A percentile compares a stretch with the other conserved stretches of the same genome.
These are phyloP conservation scores for Erucastrum elatum DNA, from an alignment of 345 rosid genomes.

Conservation along the genomic window DNA sequence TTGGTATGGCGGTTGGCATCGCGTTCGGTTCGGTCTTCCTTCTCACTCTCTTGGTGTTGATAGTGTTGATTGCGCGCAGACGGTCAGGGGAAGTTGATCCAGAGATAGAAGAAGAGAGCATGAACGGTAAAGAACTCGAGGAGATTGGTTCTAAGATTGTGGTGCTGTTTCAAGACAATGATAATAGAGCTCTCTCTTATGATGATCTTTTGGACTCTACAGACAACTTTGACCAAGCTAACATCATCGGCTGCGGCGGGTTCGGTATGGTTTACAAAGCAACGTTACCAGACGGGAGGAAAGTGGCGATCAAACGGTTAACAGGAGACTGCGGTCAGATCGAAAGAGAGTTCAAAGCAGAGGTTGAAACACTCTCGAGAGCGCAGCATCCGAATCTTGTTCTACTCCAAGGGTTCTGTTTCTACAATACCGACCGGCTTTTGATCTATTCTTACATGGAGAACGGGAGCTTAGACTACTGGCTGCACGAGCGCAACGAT, in stretches of 20 bases:
- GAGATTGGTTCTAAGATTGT: constrained; percentile 56
- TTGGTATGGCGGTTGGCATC: constrained; percentile 68
- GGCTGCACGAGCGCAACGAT: constrained; percentile 78
- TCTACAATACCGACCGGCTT: constrained; percentile 53
- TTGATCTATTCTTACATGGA: constrained; percentile 89
- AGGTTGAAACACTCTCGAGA: constrained; percentile 84
- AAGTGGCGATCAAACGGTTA: constrained; percentile 76
- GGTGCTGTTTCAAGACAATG: constrained; percentile 64
- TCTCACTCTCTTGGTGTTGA: constrained; percentile 46
- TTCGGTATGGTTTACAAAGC: constrained; percentile 88
- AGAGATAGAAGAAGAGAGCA: constrained; percentile 52
- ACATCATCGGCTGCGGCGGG: constrained; percentile 88
- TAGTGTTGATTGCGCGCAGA: constrained; percentile 53
- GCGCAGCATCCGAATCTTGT: constrained; percentile 91
- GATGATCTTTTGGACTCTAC: constrained; percentile 73
- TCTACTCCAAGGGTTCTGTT: constrained; percentile 75
- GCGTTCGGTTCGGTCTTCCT: constrained; percentile 55
- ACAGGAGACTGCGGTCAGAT: constrained; percentile 86
- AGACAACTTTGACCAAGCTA: constrained; percentile 68
- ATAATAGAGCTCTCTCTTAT: constrained; percentile 57
- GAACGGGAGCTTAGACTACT: constrained; percentile 86
- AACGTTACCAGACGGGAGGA: constrained; percentile 59
- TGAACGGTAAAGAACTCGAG: constrained; percentile 46
- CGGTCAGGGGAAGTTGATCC: constrained; percentile 69
- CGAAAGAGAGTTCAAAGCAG: constrained; percentile 83